Conservation (phyloP, 2,329 filamentous ascomycete species). For the Fusarium decemcellulare region DNA sequence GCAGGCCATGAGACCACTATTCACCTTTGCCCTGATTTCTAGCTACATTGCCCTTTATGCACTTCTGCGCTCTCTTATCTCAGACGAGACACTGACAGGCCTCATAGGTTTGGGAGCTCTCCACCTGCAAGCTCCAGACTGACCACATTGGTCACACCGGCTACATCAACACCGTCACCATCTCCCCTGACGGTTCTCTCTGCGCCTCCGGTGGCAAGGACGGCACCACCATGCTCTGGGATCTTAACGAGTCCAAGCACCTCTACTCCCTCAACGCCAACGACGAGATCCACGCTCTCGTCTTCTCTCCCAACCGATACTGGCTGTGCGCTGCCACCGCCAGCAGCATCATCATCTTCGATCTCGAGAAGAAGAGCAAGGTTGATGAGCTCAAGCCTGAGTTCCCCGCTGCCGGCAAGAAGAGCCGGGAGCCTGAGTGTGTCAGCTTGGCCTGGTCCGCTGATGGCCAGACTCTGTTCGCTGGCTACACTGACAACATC, state of each 20-base stretch:
- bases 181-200: constrained; percentile 98
- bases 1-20: constrained; percentile 93
- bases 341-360: constrained; percentile 99
- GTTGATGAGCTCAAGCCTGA: constrained; percentile 99
- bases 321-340: constrained; percentile 99
- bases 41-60: constrained; percentile 27
- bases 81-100: constrained; percentile 27
- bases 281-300: constrained; percentile 99
- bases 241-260: constrained; percentile 99
- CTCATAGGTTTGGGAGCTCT: constrained; percentile 96
- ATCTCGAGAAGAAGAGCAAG: constrained; percentile 99
- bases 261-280: constrained; percentile 99
- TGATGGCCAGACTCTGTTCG: constrained; percentile 99
- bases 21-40: constrained; percentile 88
- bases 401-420: constrained; percentile 97
- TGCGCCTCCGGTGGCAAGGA: constrained; percentile 99
- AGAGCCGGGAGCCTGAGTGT: constrained; percentile 99
- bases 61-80: constrained; percentile 9
- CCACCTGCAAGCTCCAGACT: constrained; percentile 99
- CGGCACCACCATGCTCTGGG: constrained; percentile 99
- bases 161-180: constrained; percentile 99
- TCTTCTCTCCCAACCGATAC: constrained; percentile 99
- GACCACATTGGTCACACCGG: constrained; percentile 99
- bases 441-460: constrained; percentile 97
- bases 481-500: constrained; percentile 99